Percentiles rank a stretch among this genome's conserved stretches.
These are phyloP conservation scores for Pisolithus tinctorius DNA, from an alignment of 768 basidiomycete genomes.

Conservation along the genomic window DNA sequence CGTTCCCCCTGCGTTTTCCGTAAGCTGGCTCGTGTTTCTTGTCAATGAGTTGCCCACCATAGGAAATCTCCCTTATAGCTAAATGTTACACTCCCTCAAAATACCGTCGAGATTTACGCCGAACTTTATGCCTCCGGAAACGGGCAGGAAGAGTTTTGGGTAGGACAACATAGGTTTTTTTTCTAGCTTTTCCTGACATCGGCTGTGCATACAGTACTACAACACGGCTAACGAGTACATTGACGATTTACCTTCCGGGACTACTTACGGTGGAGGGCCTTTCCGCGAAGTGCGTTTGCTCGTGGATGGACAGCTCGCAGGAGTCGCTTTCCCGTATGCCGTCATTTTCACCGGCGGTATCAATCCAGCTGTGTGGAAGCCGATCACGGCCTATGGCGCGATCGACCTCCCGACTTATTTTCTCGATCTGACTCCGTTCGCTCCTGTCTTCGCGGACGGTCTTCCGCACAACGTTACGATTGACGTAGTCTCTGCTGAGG, in stretches of 20 bases:
- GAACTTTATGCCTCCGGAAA: conserved; percentile 71
- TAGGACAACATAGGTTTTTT: conserved; percentile 20
- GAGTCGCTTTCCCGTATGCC: conserved; percentile 50
- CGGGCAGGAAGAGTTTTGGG: conserved; percentile 73
- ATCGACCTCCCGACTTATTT: conserved; percentile 74
- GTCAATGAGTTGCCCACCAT: background rate
- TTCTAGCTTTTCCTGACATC: background rate
- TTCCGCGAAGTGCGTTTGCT: conserved; percentile 59
- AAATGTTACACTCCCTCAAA: conserved; percentile 63
- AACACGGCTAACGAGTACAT: conserved; percentile 60
- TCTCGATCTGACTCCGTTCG: conserved; percentile 72
- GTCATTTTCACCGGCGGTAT: conserved; percentile 74
- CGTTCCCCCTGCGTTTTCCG: conserved; percentile 69
- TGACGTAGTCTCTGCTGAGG: conserved; percentile 67
- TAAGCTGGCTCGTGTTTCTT: conserved; percentile 20
- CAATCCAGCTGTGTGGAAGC: conserved; percentile 67
- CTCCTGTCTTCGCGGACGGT: conserved; percentile 61
- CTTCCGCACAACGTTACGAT: conserved; percentile 65
- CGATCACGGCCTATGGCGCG: conserved; percentile 72
- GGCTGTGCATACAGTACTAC: conserved; percentile 44
- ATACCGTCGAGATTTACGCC: conserved; percentile 59
- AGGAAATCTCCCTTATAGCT: conserved; percentile 30
- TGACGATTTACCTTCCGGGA: conserved; percentile 42
- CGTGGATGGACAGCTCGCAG: conserved; percentile 50
- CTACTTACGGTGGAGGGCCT: conserved; percentile 43